These are phyloP conservation scores for Hemisphaericaspora nanyangensis DNA, from an alignment of 805 yeast species.

Conservation along the genomic window DNA sequence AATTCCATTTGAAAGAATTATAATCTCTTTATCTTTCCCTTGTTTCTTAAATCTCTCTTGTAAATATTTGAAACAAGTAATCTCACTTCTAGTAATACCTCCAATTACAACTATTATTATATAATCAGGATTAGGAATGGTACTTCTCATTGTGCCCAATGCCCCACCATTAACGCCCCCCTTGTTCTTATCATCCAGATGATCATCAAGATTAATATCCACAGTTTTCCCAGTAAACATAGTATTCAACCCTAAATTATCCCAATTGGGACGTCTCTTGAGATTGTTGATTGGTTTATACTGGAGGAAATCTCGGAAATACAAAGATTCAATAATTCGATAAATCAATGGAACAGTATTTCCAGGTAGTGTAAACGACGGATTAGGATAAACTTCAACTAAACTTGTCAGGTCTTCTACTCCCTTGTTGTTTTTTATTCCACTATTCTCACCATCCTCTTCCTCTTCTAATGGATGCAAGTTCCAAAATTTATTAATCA, in stretches of 20 bases:
- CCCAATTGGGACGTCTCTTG: slow-evolving; percentile 42
- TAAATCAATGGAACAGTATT: slow-evolving; percentile 69
- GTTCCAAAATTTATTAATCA: slow-evolving; percentile 43
- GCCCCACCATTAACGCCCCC: slow-evolving; percentile 1
- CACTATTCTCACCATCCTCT: slow-evolving; percentile 4
- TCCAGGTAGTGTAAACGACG: slow-evolving; percentile 73
- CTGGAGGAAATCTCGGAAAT: slow-evolving; percentile 49
- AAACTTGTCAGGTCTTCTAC: slow-evolving; percentile 8
- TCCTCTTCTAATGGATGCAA: slow-evolving; percentile 42
- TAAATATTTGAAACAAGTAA: slow-evolving; percentile 65
- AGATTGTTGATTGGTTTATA: slow-evolving; percentile 37
- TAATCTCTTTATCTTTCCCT: slow-evolving; percentile 28
- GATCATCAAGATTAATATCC: slow-evolving; percentile 33
- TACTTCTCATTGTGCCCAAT: slow-evolving; percentile 11
- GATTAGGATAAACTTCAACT: slow-evolving; percentile 38
- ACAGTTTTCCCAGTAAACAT: slow-evolving; percentile 39
- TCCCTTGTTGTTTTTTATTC: background rate
- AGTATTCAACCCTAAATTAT: slow-evolving; percentile 35
- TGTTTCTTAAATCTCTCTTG: slow-evolving; percentile 38
- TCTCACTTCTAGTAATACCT: slow-evolving; percentile 82
- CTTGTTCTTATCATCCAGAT: slow-evolving; percentile 6
- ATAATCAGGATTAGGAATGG: slow-evolving; percentile 11
- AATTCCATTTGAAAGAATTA: slow-evolving; percentile 44
- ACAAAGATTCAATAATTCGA: slow-evolving; percentile 67
- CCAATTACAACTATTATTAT: slow-evolving; percentile 64